These are phyloP conservation scores for Viridothelium virens DNA, from an alignment of 495 filamentous ascomycete species.

Conservation along the genomic window DNA sequence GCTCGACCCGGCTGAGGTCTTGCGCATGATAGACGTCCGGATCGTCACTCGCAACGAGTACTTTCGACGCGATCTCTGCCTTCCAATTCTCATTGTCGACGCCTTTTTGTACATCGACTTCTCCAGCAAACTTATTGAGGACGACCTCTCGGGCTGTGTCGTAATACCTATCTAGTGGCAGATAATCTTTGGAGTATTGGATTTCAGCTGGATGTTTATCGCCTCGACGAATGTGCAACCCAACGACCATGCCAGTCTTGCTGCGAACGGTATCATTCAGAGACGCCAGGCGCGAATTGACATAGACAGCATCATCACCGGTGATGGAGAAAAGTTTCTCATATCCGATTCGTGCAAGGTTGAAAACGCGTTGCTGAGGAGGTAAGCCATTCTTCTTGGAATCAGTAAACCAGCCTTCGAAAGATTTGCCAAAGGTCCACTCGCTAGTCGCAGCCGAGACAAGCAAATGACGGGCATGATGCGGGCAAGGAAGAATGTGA, in stretches of 20 bases:
- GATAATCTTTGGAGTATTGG: conserved; percentile 58
- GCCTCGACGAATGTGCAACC: conserved; percentile 65
- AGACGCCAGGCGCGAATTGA: conserved; percentile 42
- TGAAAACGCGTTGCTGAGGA: conserved; percentile 50
- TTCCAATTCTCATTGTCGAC: conserved; percentile 26
- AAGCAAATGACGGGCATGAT: conserved; percentile 57
- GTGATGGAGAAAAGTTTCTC: conserved; percentile 56
- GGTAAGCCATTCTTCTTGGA: conserved; percentile 39
- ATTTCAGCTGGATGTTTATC: conserved; percentile 60
- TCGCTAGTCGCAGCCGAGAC: conserved; percentile 55
- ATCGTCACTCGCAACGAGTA: conserved; percentile 65
- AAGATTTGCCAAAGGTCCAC: conserved; percentile 50
- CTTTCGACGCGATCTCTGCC: conserved; percentile 23
- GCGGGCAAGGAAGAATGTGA: conserved; percentile 63
- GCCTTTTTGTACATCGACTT: background rate
- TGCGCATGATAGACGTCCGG: conserved; percentile 53
- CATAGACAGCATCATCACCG: conserved; percentile 50
- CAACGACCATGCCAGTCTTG: conserved; percentile 45
- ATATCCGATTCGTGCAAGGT: conserved; percentile 53
- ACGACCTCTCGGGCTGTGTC: conserved; percentile 40
- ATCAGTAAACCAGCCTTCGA: conserved; percentile 46
- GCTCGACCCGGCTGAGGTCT: conserved; percentile 41
- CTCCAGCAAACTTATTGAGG: conserved; percentile 15
- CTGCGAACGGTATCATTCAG: conserved; percentile 35
- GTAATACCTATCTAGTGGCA: conserved; percentile 55